Percentiles rank a stretch among this genome's conserved stretches.
phyloP scores from a whole-genome alignment of 768 basidiomycete genomes.

The Chalciporus piperatus region DNA sequence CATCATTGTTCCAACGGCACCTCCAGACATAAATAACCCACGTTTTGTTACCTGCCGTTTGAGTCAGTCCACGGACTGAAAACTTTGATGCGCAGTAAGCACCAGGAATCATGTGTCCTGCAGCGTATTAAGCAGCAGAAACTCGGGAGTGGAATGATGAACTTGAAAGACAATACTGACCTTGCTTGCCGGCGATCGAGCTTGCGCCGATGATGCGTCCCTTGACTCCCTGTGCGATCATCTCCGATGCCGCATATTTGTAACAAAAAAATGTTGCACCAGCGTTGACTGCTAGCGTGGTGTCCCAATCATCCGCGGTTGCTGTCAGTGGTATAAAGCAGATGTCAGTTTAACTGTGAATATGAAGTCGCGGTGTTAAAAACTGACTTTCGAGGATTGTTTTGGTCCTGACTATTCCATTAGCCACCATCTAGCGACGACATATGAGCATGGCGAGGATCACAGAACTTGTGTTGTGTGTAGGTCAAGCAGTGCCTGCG shows the following conservation, averaged over 20 bases:
- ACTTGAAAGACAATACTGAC: too few relatives aligned
- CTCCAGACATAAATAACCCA: background rate
- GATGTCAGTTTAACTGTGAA: too few relatives aligned
- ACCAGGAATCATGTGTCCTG: slow-evolving; percentile 12
- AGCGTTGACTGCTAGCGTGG: slow-evolving; percentile 37
- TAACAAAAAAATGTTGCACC: slow-evolving; percentile 38
- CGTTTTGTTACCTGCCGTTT: slow-evolving; percentile 29
- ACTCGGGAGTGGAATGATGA: too few relatives aligned
- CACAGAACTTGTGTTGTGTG: too few relatives aligned
- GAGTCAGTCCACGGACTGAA: slow-evolving; percentile 38
- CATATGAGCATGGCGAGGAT: too few relatives aligned
- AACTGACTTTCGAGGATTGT: too few relatives aligned
- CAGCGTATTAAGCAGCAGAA: too few relatives aligned
- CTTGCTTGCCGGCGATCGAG: slow-evolving; percentile 21
- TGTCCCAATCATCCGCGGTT: slow-evolving; percentile 36
- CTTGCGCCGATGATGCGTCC: slow-evolving; percentile 38
- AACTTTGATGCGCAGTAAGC: slow-evolving; percentile 30
- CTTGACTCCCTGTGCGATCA: slow-evolving; percentile 39
- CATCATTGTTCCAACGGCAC: slow-evolving; percentile 28
- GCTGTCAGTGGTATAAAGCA: too few relatives aligned
- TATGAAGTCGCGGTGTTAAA: too few relatives aligned
- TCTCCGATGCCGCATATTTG: slow-evolving; percentile 37
- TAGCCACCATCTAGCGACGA: too few relatives aligned
- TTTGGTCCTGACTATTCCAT: too few relatives aligned
- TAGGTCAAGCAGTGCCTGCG: too few relatives aligned